These are phyloP conservation scores for Fraxinus anomala DNA, from an alignment of 257 asterid genomes.

Conservation along the genomic window DNA sequence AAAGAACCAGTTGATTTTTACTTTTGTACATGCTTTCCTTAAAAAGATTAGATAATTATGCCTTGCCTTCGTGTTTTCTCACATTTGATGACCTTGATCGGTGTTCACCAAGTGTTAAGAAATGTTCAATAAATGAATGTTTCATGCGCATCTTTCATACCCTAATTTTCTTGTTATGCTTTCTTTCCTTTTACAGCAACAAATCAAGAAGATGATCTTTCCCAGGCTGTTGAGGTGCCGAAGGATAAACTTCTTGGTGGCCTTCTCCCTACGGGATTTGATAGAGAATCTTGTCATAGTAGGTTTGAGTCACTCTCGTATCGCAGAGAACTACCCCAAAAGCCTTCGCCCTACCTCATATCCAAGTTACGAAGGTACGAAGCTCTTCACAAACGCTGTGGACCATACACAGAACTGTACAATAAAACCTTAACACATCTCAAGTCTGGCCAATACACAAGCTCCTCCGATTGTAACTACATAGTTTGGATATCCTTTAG, in stretches of 20 bases:
- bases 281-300: constrained; percentile 68
- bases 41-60: too few relatives aligned
- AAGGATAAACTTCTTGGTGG: constrained; percentile 59
- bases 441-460: constrained; percentile 40
- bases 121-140: not conserved
- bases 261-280: constrained; percentile 65
- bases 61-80: too few relatives aligned
- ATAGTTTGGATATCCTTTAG: constrained; percentile 68
- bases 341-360: constrained; percentile 66
- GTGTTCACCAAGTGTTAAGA: not conserved
- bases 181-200: constrained; percentile 34
- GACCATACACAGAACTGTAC: constrained; percentile 64
- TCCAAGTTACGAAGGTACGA: constrained; percentile 72
- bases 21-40: not conserved
- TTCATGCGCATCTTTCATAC: not conserved
- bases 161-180: not conserved
- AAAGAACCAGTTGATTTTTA: too few relatives aligned
- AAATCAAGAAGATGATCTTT: constrained; percentile 28
- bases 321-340: constrained; percentile 35
- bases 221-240: constrained; percentile 37
- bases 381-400: constrained; percentile 70
- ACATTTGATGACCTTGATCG: too few relatives aligned
- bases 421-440: constrained; percentile 52
- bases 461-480: constrained; percentile 60
- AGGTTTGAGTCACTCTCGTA: constrained; percentile 58